Evolutionary conservation across 1,284 basidiomycete species (phyloP), one percentile per base, ranked within the genome.

Genomic region (Leccinum cinnamomeum): DNA sequence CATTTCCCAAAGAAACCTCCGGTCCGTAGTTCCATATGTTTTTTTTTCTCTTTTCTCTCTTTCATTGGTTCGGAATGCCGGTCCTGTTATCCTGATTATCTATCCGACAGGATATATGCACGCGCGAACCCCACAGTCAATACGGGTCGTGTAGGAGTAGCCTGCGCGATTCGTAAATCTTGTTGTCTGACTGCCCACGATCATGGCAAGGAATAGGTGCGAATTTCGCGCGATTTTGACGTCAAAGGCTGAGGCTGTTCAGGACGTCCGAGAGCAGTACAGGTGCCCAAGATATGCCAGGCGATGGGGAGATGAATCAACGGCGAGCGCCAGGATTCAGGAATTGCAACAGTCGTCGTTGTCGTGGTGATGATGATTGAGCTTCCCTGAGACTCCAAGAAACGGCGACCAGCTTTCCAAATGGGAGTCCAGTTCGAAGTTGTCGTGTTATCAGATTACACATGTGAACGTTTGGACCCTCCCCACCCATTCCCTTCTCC

Each of bases 101-200:
- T 11, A n/a, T 23, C 23, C 28, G 50, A 48, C 30, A 57, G 41
- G 57, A 35, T 5, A 53, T 16, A 30, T 14, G 30, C 37, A 62
- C 57, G 53, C 59, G 50, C 18, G 50, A 62, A 57, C 64, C 65
- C 57, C 62, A 44, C 65, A 56, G 50, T 69, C 37, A 41, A 58
- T 56, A 39, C 51, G 41, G 10, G 28, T 59, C 28, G 39, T 18
- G 18, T 20, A 46, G 18, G 18, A 44, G n/a, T 18, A 44, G n/a
- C 16, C n/a, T 44, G n/a, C n/a, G n/a, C 41, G 18, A 44, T 44
- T 44, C n/a, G 41, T 44, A 8, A 44, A 44, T 16, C 14, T 44
- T 44, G 41, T 44, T 44, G n/a, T 39, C 39, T 39, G 39, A 39
- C 39, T 39, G 37, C 2, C 18, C 51, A 2, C 23, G n/a, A 35